Percentiles rank a stretch among this genome's conserved stretches.
phyloP scores from a whole-genome alignment of 1,284 basidiomycete species.

The Takashimella koratensis region DNA sequence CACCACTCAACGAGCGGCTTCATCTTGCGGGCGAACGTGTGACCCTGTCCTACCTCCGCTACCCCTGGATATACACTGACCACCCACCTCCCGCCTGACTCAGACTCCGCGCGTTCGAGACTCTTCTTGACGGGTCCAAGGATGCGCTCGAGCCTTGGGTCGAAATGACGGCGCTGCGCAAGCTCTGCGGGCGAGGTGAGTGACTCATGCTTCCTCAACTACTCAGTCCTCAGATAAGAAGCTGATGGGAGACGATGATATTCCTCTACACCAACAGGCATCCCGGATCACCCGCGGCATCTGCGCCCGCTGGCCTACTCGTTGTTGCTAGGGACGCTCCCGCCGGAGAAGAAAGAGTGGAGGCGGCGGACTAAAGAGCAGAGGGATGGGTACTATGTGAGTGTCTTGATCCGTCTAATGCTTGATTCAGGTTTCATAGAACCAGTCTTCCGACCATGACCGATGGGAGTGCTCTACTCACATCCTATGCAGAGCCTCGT shows the following conservation, averaged over 20 bases:
- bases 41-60: too few relatives aligned
- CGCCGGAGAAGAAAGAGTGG: conserved; percentile 39
- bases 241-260: neutral
- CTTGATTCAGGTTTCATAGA: too few relatives aligned
- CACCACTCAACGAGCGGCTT: too few relatives aligned
- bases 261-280: conserved; percentile 25
- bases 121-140: conserved; percentile 37
- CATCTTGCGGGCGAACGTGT: too few relatives aligned
- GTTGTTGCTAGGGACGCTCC: conserved; percentile 38
- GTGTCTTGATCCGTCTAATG: too few relatives aligned
- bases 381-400: conserved; percentile 36
- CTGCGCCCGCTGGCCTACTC: conserved; percentile 44
- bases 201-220: neutral
- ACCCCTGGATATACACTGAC: too few relatives aligned
- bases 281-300: conserved; percentile 43
- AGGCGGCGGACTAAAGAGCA: conserved; percentile 17
- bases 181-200: conserved; percentile 41
- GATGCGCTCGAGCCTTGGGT: conserved; percentile 29
- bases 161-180: conserved; percentile 34
- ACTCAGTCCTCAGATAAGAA: neutral
- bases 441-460: too few relatives aligned
- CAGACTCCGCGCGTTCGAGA: conserved; percentile 44
- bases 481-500: conserved; percentile 25
- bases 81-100: too few relatives aligned
- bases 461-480: too few relatives aligned